These are phyloP conservation scores for Hypoxylon sp. DNA, from an alignment of 2,329 filamentous ascomycete species.

Conservation along the genomic window DNA sequence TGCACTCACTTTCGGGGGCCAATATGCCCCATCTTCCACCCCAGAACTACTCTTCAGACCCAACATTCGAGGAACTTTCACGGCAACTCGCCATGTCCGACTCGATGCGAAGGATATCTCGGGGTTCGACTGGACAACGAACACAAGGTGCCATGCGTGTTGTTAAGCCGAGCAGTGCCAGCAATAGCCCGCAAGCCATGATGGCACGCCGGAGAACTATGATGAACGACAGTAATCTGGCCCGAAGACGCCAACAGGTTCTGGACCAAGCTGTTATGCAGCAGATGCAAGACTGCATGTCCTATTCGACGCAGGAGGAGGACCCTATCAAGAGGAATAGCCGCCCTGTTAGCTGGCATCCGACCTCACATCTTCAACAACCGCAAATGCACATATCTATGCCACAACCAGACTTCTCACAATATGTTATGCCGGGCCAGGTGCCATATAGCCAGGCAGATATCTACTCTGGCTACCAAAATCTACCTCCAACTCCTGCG, in stretches of 20 bases:
- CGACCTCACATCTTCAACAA: conserved; percentile 65
- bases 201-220: conserved; percentile 68
- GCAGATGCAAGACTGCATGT: conserved; percentile 51
- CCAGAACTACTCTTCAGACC: conserved; percentile 56
- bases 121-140: conserved; percentile 64
- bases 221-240: conserved; percentile 63
- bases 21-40: conserved; percentile 50
- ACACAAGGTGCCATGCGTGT: conserved; percentile 68
- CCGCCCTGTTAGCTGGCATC: conserved; percentile 82
- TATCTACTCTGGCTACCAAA: conserved; percentile 56
- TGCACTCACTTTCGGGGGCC: conserved; percentile 53
- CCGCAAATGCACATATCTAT: conserved; percentile 55
- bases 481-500: conserved; percentile 65
- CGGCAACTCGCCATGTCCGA: conserved; percentile 64
- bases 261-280: conserved; percentile 59
- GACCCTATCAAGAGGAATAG: conserved; percentile 56
- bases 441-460: conserved; percentile 59
- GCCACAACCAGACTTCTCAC: conserved; percentile 52
- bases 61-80: conserved; percentile 64
- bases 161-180: conserved; percentile 74
- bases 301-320: conserved; percentile 49
- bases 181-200: conserved; percentile 73
- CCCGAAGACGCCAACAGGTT: conserved; percentile 61
- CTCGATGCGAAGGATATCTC: conserved; percentile 61
- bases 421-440: conserved; percentile 57